Base-by-base conservation (phyloP, 2,329 filamentous ascomycete species). In the Torrubiellomyces zombiae region DNA sequence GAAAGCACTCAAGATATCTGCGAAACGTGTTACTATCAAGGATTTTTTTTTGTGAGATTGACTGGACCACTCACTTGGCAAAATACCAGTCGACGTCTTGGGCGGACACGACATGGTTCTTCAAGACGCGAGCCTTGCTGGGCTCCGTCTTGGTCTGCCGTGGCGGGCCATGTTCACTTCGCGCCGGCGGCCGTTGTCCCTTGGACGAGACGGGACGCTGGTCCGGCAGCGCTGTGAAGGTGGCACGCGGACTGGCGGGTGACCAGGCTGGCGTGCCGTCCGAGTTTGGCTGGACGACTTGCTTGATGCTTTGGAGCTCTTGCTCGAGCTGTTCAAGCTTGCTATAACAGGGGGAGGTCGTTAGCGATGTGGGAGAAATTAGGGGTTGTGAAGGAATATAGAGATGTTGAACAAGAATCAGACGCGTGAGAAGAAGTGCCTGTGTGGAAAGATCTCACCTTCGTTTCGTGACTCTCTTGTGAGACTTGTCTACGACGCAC, bases 81-180 rank as follows among this genome's bases (percentile, higher is more conserved):
- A 67, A 68, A 33, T 68, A 68, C 37, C 55, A 63, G 27, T 64
- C 57, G 26, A 68, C 58, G 21, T 68, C 63, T 20, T 61, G 56
- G 1, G 60, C 58, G 0, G 62, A 51, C 23, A 68, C 55, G 1
- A 60, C 49, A 7, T 55, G 51, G 4, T 55, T 57, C 3, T 53
- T 56, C 8, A 68, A 37, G 4, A 58, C 49, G 23, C 63, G 50
- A 2, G 61, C 43, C 25, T 56, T 38, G 7, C 44, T 43, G 18
- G 45, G 39, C 4, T 42, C 42, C 10, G 35, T 28, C 25, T 44
- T 44, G 23, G 28, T 27, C 7, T 27, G 37, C 16, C 27, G 29
- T 23, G 34, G 30, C 13, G 25, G 16, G 38, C 39, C n/a, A n/a
- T n/a, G n/a, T n/a, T n/a, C n/a, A n/a, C n/a, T 18, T 16, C 18